Base-by-base conservation (phyloP, 2,329 filamentous ascomycete species). In the Tetracladium maxilliforme region DNA sequence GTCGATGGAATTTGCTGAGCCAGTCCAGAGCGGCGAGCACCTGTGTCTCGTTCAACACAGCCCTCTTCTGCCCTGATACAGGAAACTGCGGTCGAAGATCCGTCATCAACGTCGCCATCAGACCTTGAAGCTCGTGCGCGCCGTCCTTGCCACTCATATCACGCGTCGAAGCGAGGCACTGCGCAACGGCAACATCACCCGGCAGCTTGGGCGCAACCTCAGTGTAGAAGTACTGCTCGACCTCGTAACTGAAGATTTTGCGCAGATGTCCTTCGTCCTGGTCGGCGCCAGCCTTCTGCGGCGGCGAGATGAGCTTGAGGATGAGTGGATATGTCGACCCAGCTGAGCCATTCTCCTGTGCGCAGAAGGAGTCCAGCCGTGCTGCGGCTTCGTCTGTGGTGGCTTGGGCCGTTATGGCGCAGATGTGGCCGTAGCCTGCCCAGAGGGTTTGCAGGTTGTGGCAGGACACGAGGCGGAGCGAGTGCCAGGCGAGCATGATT, bases 231-330 rank as follows among this genome's bases (percentile, higher is more conserved):
- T 61, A 62, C 37, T 73, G 70, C 43, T 79, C 73, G 4, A 75
- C 67, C 22, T 70, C 56, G 34, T 79, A 79, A 39, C 69, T 75
- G 15, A 77, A 43, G 30, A 78, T 60, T 39, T 79, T 79, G 6
- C 73, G 61, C 1, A 68, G 36, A 33, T 78, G 71, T 1, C 71
- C 69, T 37, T 77, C 71, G 19, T 72, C 62, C 4, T 47, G 36
- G n/a, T 35, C 35, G 14, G 31, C 36, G 0, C 26, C 32, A 16
- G 30, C 26, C 19, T 43, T 28, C 4, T 24, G 30, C 1, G 68
- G 66, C 6, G 67, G 67, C 0, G 58, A 58, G 19, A 76, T 68
- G 26, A 70, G 52, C 38, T 77, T 77, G 6, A 77, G 44, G 8
- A 77, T 56, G 18, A 70, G 47, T 2, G 44, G 48, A 10, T 52